A percentile compares a stretch with the other conserved stretches of the same genome.
Evolutionary conservation across 176 grass and related monocot species (phyloP).

Genomic region (Triticum dicoccoides): DNA sequence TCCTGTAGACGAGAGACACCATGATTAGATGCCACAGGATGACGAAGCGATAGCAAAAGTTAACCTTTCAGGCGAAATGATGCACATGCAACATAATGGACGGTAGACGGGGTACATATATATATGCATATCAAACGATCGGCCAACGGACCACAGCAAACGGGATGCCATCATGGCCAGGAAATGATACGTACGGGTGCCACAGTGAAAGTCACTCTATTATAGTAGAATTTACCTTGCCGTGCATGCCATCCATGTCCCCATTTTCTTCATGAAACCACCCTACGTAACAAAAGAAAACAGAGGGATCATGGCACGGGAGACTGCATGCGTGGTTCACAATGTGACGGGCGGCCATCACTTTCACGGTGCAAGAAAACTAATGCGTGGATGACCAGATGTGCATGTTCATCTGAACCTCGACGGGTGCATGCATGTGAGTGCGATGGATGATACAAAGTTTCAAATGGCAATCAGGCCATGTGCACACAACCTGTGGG

Average conservation of each 20-base stretch:
- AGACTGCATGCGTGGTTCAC: no score
- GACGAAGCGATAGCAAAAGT: neutral
- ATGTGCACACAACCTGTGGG: neutral
- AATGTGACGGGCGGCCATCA: no score
- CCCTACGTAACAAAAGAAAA: neutral
- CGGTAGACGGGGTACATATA: neutral
- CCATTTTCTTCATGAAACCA: neutral
- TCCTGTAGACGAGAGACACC: neutral
- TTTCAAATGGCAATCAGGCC: neutral
- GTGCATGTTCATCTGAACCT: neutral
- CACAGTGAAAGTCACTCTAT: neutral
- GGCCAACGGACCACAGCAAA: neutral
- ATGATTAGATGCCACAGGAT: neutral
- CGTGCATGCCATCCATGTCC: conserved; percentile 16
- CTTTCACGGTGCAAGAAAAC: no score
- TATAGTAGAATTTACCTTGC: neutral
- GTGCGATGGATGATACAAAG: neutral
- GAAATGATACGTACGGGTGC: neutral
- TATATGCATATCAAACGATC: neutral
- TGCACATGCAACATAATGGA: neutral
- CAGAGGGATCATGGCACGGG: neutral
- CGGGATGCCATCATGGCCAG: neutral
- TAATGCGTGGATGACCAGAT: neutral
- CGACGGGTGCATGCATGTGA: neutral
- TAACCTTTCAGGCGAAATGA: neutral